Conservation (phyloP, 768 basidiomycete genomes). For the Dioszegia hungarica region DNA sequence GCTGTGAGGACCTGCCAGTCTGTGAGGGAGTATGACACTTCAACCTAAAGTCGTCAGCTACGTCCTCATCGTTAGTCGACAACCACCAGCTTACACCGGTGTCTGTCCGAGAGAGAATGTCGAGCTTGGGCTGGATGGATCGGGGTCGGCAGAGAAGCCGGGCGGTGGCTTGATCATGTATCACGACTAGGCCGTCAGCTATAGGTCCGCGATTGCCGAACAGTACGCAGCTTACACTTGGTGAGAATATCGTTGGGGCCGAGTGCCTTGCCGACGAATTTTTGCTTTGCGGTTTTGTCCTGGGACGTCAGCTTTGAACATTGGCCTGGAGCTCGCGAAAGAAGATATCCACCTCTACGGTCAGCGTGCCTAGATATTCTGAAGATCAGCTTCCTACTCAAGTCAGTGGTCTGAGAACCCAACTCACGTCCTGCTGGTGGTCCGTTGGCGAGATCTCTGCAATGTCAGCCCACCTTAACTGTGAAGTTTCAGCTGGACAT, state of each 20-base stretch:
- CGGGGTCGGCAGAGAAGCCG: constrained; percentile 40
- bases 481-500: not conserved
- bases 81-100: constrained; percentile 4
- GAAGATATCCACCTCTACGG: constrained; percentile 27
- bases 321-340: too few species aligned
- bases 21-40: constrained; percentile 32
- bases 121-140: constrained; percentile 32
- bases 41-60: constrained; percentile 22
- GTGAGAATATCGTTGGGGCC: constrained; percentile 42
- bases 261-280: constrained; percentile 41
- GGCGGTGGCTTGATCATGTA: constrained; percentile 40
- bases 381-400: not conserved
- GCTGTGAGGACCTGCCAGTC: constrained; percentile 43
- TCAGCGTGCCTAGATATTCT: constrained; percentile 46
- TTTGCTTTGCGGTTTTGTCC: constrained; percentile 40
- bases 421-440: constrained; percentile 42
- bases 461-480: not conserved
- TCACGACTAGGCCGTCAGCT: constrained; percentile 19
- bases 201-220: not conserved
- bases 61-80: not conserved
- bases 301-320: not conserved
- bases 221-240: constrained; percentile 25
- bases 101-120: constrained; percentile 37
- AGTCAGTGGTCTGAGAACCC: not conserved
- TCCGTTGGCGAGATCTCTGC: constrained; percentile 38